Conservation (phyloP, 2,329 filamentous ascomycete species). For the Nothopassalora personata region DNA sequence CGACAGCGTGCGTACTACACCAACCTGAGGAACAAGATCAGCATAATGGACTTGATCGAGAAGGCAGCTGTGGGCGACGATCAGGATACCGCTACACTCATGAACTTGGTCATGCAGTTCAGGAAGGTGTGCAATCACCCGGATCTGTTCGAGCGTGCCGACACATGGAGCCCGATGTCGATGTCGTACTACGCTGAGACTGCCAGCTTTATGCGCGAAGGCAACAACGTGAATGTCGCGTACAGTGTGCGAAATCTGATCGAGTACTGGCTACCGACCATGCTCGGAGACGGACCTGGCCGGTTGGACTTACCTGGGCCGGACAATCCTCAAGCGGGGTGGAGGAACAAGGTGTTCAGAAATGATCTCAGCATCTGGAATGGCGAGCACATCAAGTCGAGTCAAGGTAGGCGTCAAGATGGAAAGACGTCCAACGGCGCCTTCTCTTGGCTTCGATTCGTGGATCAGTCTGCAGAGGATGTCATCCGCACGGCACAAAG, state of each 20-base stretch:
- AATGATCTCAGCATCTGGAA: constrained; percentile 89
- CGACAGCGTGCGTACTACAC: constrained; percentile 90
- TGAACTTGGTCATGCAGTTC: constrained; percentile 99
- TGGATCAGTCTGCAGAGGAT: constrained; percentile 69
- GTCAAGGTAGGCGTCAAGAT: constrained; percentile 2
- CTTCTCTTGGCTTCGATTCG: constrained; percentile 89
- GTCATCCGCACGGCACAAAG: constrained; percentile 63
- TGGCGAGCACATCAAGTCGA: constrained; percentile 63
- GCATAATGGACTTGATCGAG: constrained; percentile 96
- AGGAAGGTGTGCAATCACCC: constrained; percentile 98
- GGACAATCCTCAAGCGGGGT: constrained; percentile 71
- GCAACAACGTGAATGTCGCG: constrained; percentile 67
- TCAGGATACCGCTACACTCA: constrained; percentile 87
- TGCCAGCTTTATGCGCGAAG: constrained; percentile 88
- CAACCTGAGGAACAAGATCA: constrained; percentile 93
- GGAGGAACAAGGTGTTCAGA: constrained; percentile 68
- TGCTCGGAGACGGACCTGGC: constrained; percentile 77
- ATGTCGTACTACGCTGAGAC: constrained; percentile 89
- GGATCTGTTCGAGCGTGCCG: constrained; percentile 90
- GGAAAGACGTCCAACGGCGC: constrained; percentile 53
- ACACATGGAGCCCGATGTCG: constrained; percentile 80
- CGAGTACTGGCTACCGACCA: constrained; percentile 72
- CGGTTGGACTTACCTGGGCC: constrained; percentile 68
- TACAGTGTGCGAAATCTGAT: constrained; percentile 87
- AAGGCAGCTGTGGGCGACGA: constrained; percentile 93